A percentile compares a stretch with the other conserved stretches of the same genome.
phyloP scores from a whole-genome alignment of 768 basidiomycete species.

The Suillus occidentalis region DNA sequence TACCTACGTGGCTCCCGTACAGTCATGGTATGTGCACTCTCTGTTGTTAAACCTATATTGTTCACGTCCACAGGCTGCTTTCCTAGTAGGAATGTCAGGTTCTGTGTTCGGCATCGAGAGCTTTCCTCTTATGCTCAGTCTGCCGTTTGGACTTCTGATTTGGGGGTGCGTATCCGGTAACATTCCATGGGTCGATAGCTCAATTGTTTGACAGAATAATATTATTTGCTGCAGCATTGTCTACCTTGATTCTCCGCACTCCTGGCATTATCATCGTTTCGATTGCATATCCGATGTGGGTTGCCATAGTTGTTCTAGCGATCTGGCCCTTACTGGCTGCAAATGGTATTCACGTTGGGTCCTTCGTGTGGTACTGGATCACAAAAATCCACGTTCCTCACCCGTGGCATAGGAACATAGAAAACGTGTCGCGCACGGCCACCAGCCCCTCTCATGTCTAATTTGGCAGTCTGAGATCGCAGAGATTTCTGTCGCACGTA shows the following conservation, averaged over 20 bases:
- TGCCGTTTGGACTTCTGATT: slow-evolving; percentile 33
- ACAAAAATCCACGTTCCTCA: neutral
- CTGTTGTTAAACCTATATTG: neutral
- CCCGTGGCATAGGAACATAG: too few species aligned
- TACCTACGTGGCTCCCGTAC: slow-evolving; percentile 19
- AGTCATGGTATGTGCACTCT: slow-evolving; percentile 27
- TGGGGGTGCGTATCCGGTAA: slow-evolving; percentile 24
- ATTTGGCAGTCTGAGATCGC: neutral
- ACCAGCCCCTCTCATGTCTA: neutral
- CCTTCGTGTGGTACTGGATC: too few species aligned
- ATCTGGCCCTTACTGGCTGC: slow-evolving; percentile 2
- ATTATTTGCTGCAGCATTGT: slow-evolving; percentile 28
- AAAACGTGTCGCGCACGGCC: neutral
- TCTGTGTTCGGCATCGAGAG: slow-evolving; percentile 23
- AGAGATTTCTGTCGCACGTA: neutral
- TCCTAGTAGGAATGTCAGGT: slow-evolving; percentile 17
- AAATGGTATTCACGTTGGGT: neutral
- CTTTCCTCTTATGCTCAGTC: slow-evolving; percentile 32
- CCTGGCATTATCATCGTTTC: slow-evolving; percentile 14
- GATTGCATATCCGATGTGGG: slow-evolving; percentile 8
- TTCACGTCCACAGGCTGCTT: slow-evolving; percentile 19
- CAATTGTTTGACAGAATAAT: slow-evolving; percentile 13
- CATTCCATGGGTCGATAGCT: neutral
- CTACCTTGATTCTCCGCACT: slow-evolving; percentile 24
- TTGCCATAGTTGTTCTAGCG: neutral